phyloP scores from a whole-genome alignment of 2,329 filamentous ascomycete genomes.

The Hypoxylon sp. region DNA sequence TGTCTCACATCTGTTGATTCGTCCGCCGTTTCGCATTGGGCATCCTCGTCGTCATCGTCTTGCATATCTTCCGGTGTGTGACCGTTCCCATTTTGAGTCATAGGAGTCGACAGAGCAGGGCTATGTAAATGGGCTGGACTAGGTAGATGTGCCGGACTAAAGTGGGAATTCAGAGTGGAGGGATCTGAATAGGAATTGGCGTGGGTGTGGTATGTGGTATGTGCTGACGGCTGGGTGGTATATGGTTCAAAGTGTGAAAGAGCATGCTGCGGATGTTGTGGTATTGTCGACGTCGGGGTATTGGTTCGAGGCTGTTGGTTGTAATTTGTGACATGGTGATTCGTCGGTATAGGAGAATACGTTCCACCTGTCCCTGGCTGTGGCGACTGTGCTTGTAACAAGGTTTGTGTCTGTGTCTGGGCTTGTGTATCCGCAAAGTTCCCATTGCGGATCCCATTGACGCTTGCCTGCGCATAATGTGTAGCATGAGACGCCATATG shows the following conservation, averaged over 20 bases:
- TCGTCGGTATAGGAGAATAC: conserved; percentile 50
- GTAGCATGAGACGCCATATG: conserved; percentile 48
- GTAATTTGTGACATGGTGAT: conserved; percentile 44
- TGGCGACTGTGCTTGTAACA: conserved; percentile 40
- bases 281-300: conserved; percentile 38
- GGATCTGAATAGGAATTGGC: conserved; percentile 52
- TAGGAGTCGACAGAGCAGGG: conserved; percentile 49
- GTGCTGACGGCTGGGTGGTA: conserved; percentile 49
- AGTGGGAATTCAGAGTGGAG: conserved; percentile 50
- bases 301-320: conserved; percentile 43
- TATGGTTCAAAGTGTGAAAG: conserved; percentile 53
- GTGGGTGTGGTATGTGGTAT: conserved; percentile 49
- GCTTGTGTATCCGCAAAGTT: conserved; percentile 44
- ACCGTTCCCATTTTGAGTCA: conserved; percentile 48
- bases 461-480: conserved; percentile 45
- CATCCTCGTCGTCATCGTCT: conserved; percentile 54
- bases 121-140: conserved; percentile 46
- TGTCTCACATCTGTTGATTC: conserved; percentile 53
- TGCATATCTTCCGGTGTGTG: conserved; percentile 47
- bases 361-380: conserved; percentile 45
- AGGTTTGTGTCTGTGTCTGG: conserved; percentile 34
- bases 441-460: conserved; percentile 48
- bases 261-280: conserved; percentile 47
- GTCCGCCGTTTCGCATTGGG: conserved; percentile 54
- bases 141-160: conserved; percentile 50